Evolutionary conservation across 352 stramenopile species (phyloP), one percentile per base, ranked within the genome.

Genomic region (Peronosclerospora sorghi): DNA sequence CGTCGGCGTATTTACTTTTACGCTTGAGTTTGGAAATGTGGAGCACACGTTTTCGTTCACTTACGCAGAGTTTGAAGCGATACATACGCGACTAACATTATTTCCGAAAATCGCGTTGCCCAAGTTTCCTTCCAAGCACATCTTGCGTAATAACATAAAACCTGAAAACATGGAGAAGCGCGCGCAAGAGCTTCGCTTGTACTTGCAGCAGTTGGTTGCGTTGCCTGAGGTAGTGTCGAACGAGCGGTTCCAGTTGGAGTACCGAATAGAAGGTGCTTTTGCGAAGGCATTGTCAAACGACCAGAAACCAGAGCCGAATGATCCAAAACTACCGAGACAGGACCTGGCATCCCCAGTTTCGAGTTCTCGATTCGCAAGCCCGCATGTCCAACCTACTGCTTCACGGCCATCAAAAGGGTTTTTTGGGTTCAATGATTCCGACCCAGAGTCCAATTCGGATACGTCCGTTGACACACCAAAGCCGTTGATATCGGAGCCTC

Each of bases 91-190:
- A 0, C 34, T 91, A 32, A 41, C 39, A 8, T 68, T 68, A 19
- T 62, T 65, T 24, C 19, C 54, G 2, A 37, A 19, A 5, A 48
- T 54, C 5, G 40, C 38, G 12, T 50, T 87, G 21, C 79, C 76
- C 1, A 91, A 86, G 40, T 86, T 91, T 38, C 79, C 79, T 10
- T 77, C 76, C 0, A 91, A 87, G 42, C 76, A 91, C 35, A 54
- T 62, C 13, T 48, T 81, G 13, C 76, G 74, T 20, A 89, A 87
- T 53, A 83, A 81, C 40, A 82, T 56, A 10, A 91, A 91, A 42
- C 70, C 76, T 0, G 79, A 91, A 18, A 88, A 88, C 29, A 84
- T 91, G 72, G 62, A 83, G 48, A 91, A 87, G 56, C 74, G 79
- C n/a, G 79, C 69, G 1, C 68, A 85, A 36, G 79, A 91, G 39